These are phyloP conservation scores for Drosera spatulata DNA, from an alignment of 179 eudicot species.

Conservation along the genomic window DNA sequence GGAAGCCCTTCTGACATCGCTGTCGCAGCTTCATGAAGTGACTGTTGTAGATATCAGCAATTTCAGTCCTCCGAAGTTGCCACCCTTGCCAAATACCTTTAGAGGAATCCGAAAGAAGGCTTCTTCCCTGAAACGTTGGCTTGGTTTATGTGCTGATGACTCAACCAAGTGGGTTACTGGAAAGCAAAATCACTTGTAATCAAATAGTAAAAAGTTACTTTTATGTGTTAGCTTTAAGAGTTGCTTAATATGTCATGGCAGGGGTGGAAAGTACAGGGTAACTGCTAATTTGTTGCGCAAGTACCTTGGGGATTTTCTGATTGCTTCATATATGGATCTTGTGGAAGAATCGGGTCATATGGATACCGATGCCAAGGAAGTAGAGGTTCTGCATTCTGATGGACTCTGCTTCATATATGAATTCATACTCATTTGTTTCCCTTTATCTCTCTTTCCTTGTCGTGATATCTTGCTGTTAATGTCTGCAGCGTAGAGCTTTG, in stretches of 20 bases:
- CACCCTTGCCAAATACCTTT: conserved; percentile 68
- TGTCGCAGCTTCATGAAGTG: conserved; percentile 37
- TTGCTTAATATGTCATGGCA: conserved; percentile 20
- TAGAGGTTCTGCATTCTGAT: conserved; percentile 52
- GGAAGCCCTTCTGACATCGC: conserved; percentile 42
- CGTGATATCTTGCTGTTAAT: not conserved
- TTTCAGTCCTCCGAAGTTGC: conserved; percentile 50
- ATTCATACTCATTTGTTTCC: not conserved
- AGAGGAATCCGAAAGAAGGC: conserved; percentile 70
- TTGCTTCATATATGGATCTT: conserved; percentile 70
- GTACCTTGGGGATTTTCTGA: conserved; percentile 84
- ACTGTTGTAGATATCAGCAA: conserved; percentile 31
- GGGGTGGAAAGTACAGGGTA: conserved; percentile 67
- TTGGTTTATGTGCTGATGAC: conserved; percentile 78
- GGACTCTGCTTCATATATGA: not conserved
- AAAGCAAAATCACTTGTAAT: not conserved
- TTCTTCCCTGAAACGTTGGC: conserved; percentile 87
- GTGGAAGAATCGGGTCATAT: conserved; percentile 78
- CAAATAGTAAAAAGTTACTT: not conserved
- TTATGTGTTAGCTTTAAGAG: not conserved
- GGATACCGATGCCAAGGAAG: conserved; percentile 59
- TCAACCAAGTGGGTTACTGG: conserved; percentile 37
- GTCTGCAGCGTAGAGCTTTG: conserved; percentile 71
- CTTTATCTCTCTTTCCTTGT: not conserved
- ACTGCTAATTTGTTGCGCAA: conserved; percentile 65